Conservation (phyloP, 495 filamentous ascomycete genomes). For the Penicillium silybi region DNA sequence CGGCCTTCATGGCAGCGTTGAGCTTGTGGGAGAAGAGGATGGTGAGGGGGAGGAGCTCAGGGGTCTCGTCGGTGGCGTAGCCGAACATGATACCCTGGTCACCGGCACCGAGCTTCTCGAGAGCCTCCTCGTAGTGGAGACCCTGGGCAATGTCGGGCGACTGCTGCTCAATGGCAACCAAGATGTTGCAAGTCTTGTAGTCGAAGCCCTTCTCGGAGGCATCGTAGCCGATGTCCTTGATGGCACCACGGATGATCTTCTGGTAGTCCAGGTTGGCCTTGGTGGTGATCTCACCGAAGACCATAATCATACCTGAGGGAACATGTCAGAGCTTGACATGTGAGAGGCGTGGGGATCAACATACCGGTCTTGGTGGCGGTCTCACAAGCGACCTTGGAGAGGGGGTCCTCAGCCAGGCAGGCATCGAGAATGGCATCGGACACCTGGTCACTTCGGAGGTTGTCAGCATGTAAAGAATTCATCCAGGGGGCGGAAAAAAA, state of each 20-base stretch:
- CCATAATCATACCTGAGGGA: slow-evolving; percentile 82
- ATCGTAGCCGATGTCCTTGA: slow-evolving; percentile 99
- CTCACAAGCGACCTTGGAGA: slow-evolving; percentile 98
- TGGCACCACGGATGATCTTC: slow-evolving; percentile 88
- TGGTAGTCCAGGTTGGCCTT: slow-evolving; percentile 95
- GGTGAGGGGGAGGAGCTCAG: slow-evolving; percentile 92
- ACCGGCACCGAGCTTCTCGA: slow-evolving; percentile 97
- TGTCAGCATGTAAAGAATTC: neutral
- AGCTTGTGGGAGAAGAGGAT: slow-evolving; percentile 92
- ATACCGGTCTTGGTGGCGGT: slow-evolving; percentile 96
- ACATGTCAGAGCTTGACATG: slow-evolving; percentile 16
- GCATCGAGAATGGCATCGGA: slow-evolving; percentile 98
- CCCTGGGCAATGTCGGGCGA: slow-evolving; percentile 98
- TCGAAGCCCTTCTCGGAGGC: slow-evolving; percentile 96
- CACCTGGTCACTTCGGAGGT: slow-evolving; percentile 72
- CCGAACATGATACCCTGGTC: slow-evolving; percentile 99
- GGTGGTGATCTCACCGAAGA: slow-evolving; percentile 99
- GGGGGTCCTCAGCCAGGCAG: slow-evolving; percentile 86
- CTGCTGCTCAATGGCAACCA: slow-evolving; percentile 99
- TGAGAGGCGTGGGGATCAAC: slow-evolving; percentile 9
- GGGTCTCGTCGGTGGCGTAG: slow-evolving; percentile 98
- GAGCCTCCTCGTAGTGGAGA: slow-evolving; percentile 91
- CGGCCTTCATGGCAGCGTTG: slow-evolving; percentile 85
- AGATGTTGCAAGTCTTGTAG: slow-evolving; percentile 99
- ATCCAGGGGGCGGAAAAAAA: slow-evolving; percentile 2